Base-by-base conservation (phyloP, 2,329 filamentous ascomycete species). In the Fonsecaea nubica region DNA sequence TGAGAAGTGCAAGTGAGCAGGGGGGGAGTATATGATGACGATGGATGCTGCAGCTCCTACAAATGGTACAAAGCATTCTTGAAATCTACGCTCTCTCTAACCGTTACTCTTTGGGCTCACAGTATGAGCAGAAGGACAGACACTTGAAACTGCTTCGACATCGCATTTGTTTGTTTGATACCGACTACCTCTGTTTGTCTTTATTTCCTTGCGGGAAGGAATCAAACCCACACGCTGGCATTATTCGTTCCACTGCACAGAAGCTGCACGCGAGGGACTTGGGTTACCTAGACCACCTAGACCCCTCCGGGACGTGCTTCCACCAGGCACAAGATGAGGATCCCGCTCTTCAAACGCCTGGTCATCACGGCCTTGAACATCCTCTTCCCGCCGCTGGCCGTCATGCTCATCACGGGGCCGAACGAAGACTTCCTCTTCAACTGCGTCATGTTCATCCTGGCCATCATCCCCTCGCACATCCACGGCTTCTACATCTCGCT, bases 401-500 rank as follows among this genome's bases (percentile, higher is more conserved):
- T 81, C 4, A 64, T 75, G 21, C 75, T 80, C 56, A 70, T 81
- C 21, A 75, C 74, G 50, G 79, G 79, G 4, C 71, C 74, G 12
- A 75, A 75, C 10, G 73, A 68, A 62, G 78, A 80, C 66, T 74
- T 73, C 35, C 60, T 77, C 50, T 66, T 80, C 45, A 80, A 80
- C 67, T 77, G 77, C 72, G 53, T 76, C 42, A 73, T 80, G 40
- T 80, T 80, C 69, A 58, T 80, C 38, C 74, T 77, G n/a, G 79
- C 77, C 7, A 74, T 80, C 25, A 75, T 81, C 7, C 79, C 78
- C 2, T 75, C 73, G 3, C 78, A 81, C 63, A 69, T 80, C 4
- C 79, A 81, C 65, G 78, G 76, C 48, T 80, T 81, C 70, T 80
- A 80, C 68, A 75, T 81, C 58, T 75, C 72, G 35, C 76, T 76